These are phyloP conservation scores for Raphanus hybrid DNA, from an alignment of 441 rosid genomes.

Conservation along the genomic window DNA sequence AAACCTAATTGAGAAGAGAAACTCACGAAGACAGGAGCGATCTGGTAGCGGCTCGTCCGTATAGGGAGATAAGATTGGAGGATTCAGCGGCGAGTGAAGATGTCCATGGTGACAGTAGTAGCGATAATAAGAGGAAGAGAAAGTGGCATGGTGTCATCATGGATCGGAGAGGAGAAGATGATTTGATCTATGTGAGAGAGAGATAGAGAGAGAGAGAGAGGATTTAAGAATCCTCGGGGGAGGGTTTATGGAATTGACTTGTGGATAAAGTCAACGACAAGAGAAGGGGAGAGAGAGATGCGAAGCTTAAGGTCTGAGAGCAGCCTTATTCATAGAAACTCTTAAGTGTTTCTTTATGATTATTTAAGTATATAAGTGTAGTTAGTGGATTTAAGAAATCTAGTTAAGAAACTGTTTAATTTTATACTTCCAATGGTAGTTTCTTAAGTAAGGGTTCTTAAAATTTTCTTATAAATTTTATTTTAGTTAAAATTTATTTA, in stretches of 20 bases:
- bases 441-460: too few relatives aligned
- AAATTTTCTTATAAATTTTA: too few relatives aligned
- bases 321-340: too few relatives aligned
- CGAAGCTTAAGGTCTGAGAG: conserved; percentile 43
- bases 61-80: conserved; percentile 22
- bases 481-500: too few relatives aligned
- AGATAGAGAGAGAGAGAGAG: background rate
- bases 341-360: too few relatives aligned
- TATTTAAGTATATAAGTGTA: too few relatives aligned
- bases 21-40: conserved; percentile 61
- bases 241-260: background rate
- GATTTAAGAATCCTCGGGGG: background rate
- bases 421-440: too few relatives aligned
- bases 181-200: conserved; percentile 18
- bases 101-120: conserved; percentile 28
- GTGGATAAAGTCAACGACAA: background rate
- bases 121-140: conserved; percentile 28
- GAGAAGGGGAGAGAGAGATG: conserved; percentile 29
- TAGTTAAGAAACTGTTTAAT: too few relatives aligned
- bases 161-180: conserved; percentile 24
- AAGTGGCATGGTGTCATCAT: conserved; percentile 27
- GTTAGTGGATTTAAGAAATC: too few relatives aligned
- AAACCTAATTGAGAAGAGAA: background rate
- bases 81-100: conserved; percentile 5
- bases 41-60: conserved; percentile 46